Conservation (phyloP, 2,329 filamentous ascomycete genomes). For the Penicillium crustosum region DNA sequence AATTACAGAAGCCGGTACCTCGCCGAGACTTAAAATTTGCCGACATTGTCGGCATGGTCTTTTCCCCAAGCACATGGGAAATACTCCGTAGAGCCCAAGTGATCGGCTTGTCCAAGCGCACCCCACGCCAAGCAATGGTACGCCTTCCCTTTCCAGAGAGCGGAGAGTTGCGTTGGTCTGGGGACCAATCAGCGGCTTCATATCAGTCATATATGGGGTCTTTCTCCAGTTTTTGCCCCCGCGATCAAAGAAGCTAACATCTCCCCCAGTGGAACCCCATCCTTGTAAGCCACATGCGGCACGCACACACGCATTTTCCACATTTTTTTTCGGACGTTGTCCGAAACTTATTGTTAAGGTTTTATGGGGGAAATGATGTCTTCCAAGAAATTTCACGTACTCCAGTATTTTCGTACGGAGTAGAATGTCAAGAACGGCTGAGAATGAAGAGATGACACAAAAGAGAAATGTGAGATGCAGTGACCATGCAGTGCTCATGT, state of each 20-base stretch:
- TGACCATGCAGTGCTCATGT: neutral
- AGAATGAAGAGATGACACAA: neutral
- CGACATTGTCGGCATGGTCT: neutral
- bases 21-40: neutral
- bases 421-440: neutral
- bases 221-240: slow-evolving; percentile 5
- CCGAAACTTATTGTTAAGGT: neutral
- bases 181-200: neutral
- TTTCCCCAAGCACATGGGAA: neutral
- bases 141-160: neutral
- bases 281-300: slow-evolving; percentile 1
- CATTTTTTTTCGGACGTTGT: slow-evolving; percentile 1
- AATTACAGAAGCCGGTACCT: neutral
- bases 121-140: slow-evolving; percentile 7
- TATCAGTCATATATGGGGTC: slow-evolving; percentile 2
- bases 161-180: neutral
- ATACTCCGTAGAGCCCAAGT: neutral
- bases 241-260: neutral
- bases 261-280: neutral
- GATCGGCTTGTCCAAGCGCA: slow-evolving; percentile 6
- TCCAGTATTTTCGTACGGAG: neutral
- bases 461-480: neutral
- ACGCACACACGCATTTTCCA: neutral
- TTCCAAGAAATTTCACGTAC: neutral
- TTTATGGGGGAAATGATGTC: neutral